Percentiles rank a stretch among this genome's conserved stretches.
These are phyloP conservation scores for Leccinum subtestaceum DNA, from an alignment of 768 basidiomycete genomes.

Conservation along the genomic window DNA sequence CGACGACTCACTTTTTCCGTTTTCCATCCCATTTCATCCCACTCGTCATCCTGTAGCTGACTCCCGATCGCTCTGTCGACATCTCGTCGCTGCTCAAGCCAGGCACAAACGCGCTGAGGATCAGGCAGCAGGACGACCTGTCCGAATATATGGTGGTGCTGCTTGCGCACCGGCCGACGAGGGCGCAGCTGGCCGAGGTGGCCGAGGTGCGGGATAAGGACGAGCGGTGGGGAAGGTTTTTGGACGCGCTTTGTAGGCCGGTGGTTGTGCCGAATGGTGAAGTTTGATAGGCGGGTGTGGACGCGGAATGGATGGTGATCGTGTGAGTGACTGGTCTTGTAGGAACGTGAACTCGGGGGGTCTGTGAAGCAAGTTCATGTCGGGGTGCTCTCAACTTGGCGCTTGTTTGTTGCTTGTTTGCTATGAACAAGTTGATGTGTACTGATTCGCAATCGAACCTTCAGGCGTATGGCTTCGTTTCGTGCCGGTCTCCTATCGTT, in stretches of 20 bases:
- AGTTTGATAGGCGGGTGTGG: not conserved
- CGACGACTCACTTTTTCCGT: not conserved
- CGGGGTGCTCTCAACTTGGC: no score
- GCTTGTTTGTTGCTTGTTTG: no score
- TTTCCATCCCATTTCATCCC: not conserved
- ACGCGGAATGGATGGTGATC: not conserved
- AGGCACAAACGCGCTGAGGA: conserved; percentile 43
- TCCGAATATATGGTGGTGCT: conserved; percentile 46
- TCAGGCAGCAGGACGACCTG: conserved; percentile 43
- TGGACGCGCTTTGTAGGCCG: conserved; percentile 15
- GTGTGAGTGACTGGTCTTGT: no score
- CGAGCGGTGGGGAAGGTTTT: conserved; percentile 22
- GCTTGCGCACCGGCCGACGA: conserved; percentile 49
- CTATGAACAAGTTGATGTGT: no score
- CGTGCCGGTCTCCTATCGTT: no score
- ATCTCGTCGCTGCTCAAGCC: conserved; percentile 42
- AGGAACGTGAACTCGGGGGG: no score
- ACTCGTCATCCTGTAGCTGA: conserved; percentile 37
- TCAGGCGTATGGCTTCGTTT: no score
- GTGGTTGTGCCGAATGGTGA: not conserved
- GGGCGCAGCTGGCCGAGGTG: conserved; percentile 37
- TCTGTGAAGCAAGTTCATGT: no score
- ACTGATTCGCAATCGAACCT: no score
- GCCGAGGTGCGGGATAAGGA: conserved; percentile 8
- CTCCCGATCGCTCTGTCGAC: conserved; percentile 49